Base-by-base conservation (phyloP, 352 stramenopile genomes). In the Phytophthora pinifolia region DNA sequence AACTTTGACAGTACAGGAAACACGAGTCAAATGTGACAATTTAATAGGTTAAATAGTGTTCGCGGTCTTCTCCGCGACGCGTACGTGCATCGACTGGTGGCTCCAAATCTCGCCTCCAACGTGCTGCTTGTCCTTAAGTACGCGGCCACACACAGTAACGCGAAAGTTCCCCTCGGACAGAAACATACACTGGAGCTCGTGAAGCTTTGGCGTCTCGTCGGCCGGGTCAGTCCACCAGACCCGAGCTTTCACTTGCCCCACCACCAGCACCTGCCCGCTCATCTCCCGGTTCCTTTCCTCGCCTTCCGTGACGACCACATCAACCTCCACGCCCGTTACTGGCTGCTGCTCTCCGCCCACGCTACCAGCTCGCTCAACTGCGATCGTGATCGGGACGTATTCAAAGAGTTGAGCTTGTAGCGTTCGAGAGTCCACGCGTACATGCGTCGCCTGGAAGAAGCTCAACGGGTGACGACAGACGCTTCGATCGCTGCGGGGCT, bases 101-200 rank as follows among this genome's bases (percentile, higher is more conserved):
- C 59, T 61, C 72, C 72, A 85, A 48, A 88, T 55, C 15, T 75
- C 36, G 1, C 34, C 30, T 35, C 39, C 48, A 45, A 59, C 18
- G 46, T 29, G 46, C 27, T 65, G 46, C 34, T 39, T 62, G 29
- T 56, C 55, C 18, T 18, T 34, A 49, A 67, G 34, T 20, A 68
- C 38, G n/a, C 48, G 61, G 53, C 59, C 75, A 34, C 62, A 64
- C 17, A 80, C 67, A 12, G 61, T 51, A 13, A 87, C 65, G 15
- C 67, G 39, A 52, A 85, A 92, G 15, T 55, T 54, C 9, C 81
- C 81, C 43, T 85, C 68, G 1, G 81, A 83, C 32, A 92, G 54
- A 60, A 92, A 89, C 31, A 88, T 55, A 52, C 71, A 73, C 41
- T 79, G 70, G 22, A 92, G 44, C 46, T 79, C 60, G 48, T 73